Conservation (phyloP, 2,329 filamentous ascomycete species). For the Exophiala bonariae region DNA sequence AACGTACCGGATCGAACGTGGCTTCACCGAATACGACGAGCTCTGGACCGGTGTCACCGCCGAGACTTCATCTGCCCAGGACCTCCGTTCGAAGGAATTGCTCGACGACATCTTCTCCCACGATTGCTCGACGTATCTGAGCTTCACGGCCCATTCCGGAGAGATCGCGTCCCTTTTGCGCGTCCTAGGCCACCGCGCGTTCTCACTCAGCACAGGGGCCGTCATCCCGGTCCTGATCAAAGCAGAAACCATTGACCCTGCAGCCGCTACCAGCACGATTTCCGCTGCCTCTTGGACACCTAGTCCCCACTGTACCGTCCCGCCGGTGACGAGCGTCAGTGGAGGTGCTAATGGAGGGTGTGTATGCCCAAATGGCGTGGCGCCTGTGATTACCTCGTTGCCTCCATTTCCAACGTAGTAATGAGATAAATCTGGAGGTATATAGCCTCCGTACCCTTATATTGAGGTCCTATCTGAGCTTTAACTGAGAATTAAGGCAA, state of each 20-base stretch:
- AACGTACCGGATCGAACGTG: conserved; percentile 50
- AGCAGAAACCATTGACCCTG: conserved; percentile 31
- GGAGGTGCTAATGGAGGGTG: conserved; percentile 15
- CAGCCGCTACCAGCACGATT: conserved; percentile 13
- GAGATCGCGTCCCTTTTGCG: conserved; percentile 56
- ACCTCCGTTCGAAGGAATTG: conserved; percentile 45
- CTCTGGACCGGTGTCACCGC: conserved; percentile 51
- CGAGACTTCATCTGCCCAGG: conserved; percentile 51
- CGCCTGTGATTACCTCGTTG: conserved; percentile 16
- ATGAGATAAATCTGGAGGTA: conserved; percentile 38
- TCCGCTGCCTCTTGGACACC: conserved; percentile 18
- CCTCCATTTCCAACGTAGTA: conserved; percentile 10
- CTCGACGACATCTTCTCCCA: conserved; percentile 55
- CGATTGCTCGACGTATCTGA: conserved; percentile 51
- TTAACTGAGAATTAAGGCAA: too few species aligned
- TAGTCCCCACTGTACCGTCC: conserved; percentile 22
- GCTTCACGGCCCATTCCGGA: conserved; percentile 60
- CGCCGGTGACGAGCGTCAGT: conserved; percentile 22
- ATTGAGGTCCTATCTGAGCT: too few species aligned
- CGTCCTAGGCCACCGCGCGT: conserved; percentile 46
- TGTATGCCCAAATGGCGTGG: conserved; percentile 21
- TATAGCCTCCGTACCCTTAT: too few species aligned
- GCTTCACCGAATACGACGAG: conserved; percentile 55
- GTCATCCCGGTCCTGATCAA: conserved; percentile 54
- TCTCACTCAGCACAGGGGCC: conserved; percentile 49